Percentiles rank a stretch among this genome's conserved stretches.
These are phyloP conservation scores for Haematococcus sp. DNA, from an alignment of 139 green algal genomes.

Conservation along the genomic window DNA sequence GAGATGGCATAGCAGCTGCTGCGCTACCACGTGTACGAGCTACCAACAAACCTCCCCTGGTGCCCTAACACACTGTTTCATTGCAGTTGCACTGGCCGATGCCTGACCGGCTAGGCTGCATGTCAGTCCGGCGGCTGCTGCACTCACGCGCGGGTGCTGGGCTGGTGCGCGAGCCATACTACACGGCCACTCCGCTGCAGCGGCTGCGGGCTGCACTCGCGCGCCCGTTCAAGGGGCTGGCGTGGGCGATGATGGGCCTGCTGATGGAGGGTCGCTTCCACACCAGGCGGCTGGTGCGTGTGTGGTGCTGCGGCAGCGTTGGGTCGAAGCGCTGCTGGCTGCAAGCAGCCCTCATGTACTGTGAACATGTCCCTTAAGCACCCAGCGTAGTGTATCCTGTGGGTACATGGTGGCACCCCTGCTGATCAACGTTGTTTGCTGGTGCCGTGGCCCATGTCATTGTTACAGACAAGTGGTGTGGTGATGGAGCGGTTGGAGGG, in stretches of 20 bases:
- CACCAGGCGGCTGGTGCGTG: not conserved
- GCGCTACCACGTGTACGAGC: too few relatives aligned
- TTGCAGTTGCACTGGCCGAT: too few relatives aligned
- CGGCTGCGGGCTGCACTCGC: not conserved
- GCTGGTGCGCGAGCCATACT: not conserved
- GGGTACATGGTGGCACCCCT: too few relatives aligned
- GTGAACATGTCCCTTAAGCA: too few relatives aligned
- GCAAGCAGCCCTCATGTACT: too few relatives aligned
- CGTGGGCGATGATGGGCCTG: not conserved
- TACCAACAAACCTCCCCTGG: too few relatives aligned
- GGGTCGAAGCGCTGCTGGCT: not conserved
- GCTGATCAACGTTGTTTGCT: not conserved
- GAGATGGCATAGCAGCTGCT: not conserved
- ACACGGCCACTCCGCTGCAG: not conserved
- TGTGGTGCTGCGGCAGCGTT: not conserved
- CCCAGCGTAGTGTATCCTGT: too few relatives aligned
- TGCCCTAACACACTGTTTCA: not conserved
- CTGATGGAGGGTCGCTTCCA: too few relatives aligned
- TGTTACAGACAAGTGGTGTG: not conserved
- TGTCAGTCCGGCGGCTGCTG: not conserved
- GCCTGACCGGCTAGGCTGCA: too few relatives aligned
- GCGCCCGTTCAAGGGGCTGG: not conserved
- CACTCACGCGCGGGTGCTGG: not conserved
- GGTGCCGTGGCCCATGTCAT: not conserved
- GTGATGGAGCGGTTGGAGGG: not conserved